Conservation (phyloP, 768 basidiomycete genomes). For the Pleurotus salmoneostramineus region DNA sequence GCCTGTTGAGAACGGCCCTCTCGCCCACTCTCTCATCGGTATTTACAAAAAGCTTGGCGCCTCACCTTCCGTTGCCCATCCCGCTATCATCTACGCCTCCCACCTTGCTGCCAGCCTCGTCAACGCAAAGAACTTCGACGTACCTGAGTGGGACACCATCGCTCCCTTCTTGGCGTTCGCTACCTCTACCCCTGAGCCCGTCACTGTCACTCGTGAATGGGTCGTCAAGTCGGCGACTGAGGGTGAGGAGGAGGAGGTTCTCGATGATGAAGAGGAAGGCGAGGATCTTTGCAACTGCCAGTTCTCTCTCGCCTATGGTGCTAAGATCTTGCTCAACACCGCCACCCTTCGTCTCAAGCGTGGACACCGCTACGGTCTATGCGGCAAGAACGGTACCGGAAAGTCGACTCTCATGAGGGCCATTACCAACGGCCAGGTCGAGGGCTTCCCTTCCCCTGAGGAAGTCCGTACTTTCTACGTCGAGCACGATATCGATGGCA, state of each 20-base stretch:
- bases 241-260: slow-evolving; percentile 60
- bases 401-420: slow-evolving; percentile 95
- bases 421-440: slow-evolving; percentile 92
- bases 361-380: slow-evolving; percentile 97
- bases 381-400: slow-evolving; percentile 98
- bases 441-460: slow-evolving; percentile 96
- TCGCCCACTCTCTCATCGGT: slow-evolving; percentile 60
- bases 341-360: slow-evolving; percentile 96
- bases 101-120: slow-evolving; percentile 82
- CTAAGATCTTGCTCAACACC: slow-evolving; percentile 96
- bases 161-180: slow-evolving; percentile 73
- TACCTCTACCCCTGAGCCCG: slow-evolving; percentile 58
- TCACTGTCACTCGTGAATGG: slow-evolving; percentile 75
- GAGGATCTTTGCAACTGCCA: slow-evolving; percentile 99
- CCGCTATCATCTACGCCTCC: slow-evolving; percentile 65
- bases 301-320: slow-evolving; percentile 98
- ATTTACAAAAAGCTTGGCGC: slow-evolving; percentile 85
- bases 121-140: slow-evolving; percentile 90
- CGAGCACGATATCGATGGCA: slow-evolving; percentile 98
- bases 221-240: slow-evolving; percentile 86
- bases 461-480: slow-evolving; percentile 99
- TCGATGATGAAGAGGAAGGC: slow-evolving; percentile 94
- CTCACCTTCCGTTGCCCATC: slow-evolving; percentile 53
- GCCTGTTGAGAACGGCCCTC: slow-evolving; percentile 63
- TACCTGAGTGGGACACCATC: slow-evolving; percentile 82